Base-by-base conservation (phyloP, 2,329 filamentous ascomycete genomes). In the Pseudonectria buxi region DNA sequence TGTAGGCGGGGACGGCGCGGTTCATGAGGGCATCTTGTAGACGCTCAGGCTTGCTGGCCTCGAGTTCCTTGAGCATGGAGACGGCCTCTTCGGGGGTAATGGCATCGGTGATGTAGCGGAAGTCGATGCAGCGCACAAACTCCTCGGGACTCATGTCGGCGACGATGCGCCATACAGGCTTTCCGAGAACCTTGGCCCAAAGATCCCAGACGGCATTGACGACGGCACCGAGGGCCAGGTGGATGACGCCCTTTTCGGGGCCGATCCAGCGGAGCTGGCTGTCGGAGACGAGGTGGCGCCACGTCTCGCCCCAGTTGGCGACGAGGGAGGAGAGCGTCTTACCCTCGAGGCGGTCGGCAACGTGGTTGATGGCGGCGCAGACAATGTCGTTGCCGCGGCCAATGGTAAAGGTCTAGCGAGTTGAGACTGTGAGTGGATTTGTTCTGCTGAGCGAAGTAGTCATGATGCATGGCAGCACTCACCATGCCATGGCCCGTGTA, bases 161-260 rank as follows among this genome's bases (percentile, higher is more conserved):
- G 15, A 95, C 83, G 43, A 95, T 82, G 40, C 80, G 76, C 89
- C 88, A 95, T 11, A 95, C 86, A 4, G 88, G 89, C 69, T 95
- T 94, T 46, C 76, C 72, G 25, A 92, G 75, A 3, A 74, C 74
- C 68, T 94, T 94, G 36, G 86, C 87, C 88, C 88, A 94, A n/a
- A 95, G 76, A 61, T 95, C 88, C 88, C 88, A 95, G 52, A 94
- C 72, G 12, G 87, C 88, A 59, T 95, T 95, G 51, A 94, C 85
- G 12, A 94, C 83, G 28, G 87, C 85, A 22, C 86, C 87, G 10
- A 95, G 78, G 2, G 88, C 88, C 7, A 95, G 83, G 63, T 95
- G 88, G 50, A 94, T 94, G 29, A 95, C 88, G 40, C 88, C 88
- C 65, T 95, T 95, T 55, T 95, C 88, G 0, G 88, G 88, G 0